Conservation (phyloP, 2,329 filamentous ascomycete genomes). For the Aureobasidium sp. region DNA sequence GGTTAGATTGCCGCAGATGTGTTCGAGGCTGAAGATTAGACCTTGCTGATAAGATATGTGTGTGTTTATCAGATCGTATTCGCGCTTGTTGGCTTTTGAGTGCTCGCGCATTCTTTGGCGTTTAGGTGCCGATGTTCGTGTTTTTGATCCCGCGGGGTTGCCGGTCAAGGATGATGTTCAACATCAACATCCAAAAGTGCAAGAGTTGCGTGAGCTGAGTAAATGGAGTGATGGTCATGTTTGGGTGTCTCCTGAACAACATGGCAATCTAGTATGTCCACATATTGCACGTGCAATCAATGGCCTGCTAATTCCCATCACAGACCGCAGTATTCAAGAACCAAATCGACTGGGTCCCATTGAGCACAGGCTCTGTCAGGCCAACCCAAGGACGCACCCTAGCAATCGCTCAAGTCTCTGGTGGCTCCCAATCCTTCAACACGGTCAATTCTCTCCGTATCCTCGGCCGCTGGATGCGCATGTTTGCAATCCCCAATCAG, state of each 20-base stretch:
- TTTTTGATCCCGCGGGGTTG: constrained; percentile 53
- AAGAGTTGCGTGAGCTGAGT: constrained; percentile 55
- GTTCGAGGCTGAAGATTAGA: too few species aligned
- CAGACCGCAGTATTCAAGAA: constrained; percentile 62
- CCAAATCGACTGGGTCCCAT: constrained; percentile 64
- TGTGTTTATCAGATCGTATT: constrained; percentile 47
- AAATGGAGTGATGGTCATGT: constrained; percentile 61
- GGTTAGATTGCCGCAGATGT: constrained; percentile 23
- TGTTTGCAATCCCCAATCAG: constrained; percentile 62
- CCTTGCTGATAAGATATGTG: neutral
- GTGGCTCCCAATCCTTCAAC: constrained; percentile 62
- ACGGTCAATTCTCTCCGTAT: constrained; percentile 59
- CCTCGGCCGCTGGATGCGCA: constrained; percentile 62
- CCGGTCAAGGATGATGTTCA: constrained; percentile 58
- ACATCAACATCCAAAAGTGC: constrained; percentile 53
- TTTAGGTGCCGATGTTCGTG: constrained; percentile 59
- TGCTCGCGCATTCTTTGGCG: constrained; percentile 54
- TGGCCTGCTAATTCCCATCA: neutral
- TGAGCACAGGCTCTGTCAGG: constrained; percentile 54
- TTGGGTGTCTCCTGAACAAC: constrained; percentile 61
- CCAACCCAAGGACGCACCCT: constrained; percentile 61
- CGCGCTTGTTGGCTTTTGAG: constrained; percentile 53
- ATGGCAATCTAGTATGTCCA: constrained; percentile 51
- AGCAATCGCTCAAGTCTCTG: constrained; percentile 55
- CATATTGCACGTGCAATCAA: neutral